Base-by-base conservation (phyloP, 345 rosid species). In the Arabis hirsuta region DNA sequence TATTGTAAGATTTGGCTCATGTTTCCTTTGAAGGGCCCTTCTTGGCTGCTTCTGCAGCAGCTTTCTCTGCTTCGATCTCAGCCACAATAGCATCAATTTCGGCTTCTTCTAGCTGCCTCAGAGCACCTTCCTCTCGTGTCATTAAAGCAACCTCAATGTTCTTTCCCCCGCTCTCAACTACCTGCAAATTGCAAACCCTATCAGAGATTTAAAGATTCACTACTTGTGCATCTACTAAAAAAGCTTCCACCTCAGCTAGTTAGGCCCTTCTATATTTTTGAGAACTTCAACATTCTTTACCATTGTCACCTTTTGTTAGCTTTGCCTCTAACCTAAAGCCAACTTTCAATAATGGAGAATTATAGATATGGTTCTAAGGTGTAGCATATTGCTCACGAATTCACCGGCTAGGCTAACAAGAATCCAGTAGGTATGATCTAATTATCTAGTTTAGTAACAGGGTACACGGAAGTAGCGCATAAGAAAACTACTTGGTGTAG, bases 131-230 rank as follows among this genome's bases (percentile, higher is more conserved):
- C 39, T 90, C 97, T 62, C 81, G 83, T 7, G 94, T 91, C 99
- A 95, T 90, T 74, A 91, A 86, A 53, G 94, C 99, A 58, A 95
- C 81, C 84, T 95, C 98, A 55, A 91, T 95, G 88, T 95, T 91
- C 88, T 95, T 91, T 36, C 99, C 99, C 6, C 98, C 98, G 45
- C 97, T 91, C 82, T 95, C 99, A 24, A 90, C 96, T 60, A 91
- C 98, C 99, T 91, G 66, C 34, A 64, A 57, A 47, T 27, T 38
- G n/a, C 60, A 50, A 58, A 43, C n/a, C 55, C 3, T 38, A 10
- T 74, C 31, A 76, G 50, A 38, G 9, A 45, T 56, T 27, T 7
- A 65, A 59, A 55, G 12, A 45, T 46, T 31, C 50, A 45, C 24
- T 55, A 64, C 34, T 16, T 46, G 12, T 46, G 43, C 36, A 13